Evolutionary conservation across 805 yeast genomes (phyloP), one percentile per base, ranked within the genome.

Genomic region (Wickerhamomyces canadensis): DNA sequence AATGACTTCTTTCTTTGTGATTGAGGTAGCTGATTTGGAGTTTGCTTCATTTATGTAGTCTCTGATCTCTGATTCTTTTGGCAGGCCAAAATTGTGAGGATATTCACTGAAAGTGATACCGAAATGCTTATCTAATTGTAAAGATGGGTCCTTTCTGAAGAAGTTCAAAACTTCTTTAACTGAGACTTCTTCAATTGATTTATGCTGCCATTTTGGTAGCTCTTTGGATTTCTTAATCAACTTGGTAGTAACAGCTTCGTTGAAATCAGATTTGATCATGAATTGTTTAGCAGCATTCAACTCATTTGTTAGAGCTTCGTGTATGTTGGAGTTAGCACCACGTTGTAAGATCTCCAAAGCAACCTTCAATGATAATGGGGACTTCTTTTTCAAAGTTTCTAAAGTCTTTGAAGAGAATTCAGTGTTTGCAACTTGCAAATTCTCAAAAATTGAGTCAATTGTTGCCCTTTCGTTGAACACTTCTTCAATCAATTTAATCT

Each of bases 301-400:
- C 61, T 93, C 98, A 49, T 76, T 73, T 47, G 74, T 75, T 41
- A 93, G 64, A 26, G 91, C 84, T 34, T 76, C 65, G 37, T 71
- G 70, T 49, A 87, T 76, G 42, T 80, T 70, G 41, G 76, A 68
- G 26, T 64, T 54, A 17, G 72, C 56, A 36, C 87, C 85, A 42
- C 72, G 67, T 51, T 81, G 75, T 58, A 88, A 65, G 44, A 85
- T 67, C 41, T 78, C 81, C 46, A 79, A 70, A 2, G 85, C 78
- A 28, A 88, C 78, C 54, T 82, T 78, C 47, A 87, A 65, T 15
- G 95, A 82, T n/a, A 85, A 68, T 31, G 85, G 84, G 5, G 95
- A 84, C 59, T 88, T 84, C 34, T 71, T 61, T 33, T 65, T 60
- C 44, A 91, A 66, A 18, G 73, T 78, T 31, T 68, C 68, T 38